Evolutionary conservation across 139 green algal genomes (phyloP), one percentile per base, ranked within the genome.

Genomic region (Asterochloris sp.): DNA sequence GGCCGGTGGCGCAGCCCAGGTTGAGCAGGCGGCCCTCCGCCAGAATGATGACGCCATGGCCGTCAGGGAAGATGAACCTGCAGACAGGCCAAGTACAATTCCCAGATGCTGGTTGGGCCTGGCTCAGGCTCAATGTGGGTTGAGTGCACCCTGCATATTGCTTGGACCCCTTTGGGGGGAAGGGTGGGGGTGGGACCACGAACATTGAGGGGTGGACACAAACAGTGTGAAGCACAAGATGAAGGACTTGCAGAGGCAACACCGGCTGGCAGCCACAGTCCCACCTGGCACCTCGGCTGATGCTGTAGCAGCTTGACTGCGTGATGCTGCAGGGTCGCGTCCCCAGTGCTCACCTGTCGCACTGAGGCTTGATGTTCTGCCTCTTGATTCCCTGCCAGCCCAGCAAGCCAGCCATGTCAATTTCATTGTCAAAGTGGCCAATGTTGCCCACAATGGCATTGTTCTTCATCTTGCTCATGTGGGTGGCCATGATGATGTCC

Each of bases 381-480:
- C 95, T 90, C 94, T 99, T 98, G 90, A 98, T 95, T 80, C 96
- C 97, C 21, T 81, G 90, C 85, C 79, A 95, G 24, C 15, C 85
- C 83, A 97, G 89, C 73, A 98, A 83, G 69, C 97, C 97, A 69
- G 94, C 94, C 97, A 99, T 99, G 92, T 99, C 97, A 80, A 99
- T 98, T 91, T 99, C 97, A 87, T 99, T 99, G 89, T 99, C 97
- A 78, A 99, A 99, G 92, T 99, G 97, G 76, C 97, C 97, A 76
- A 99, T 99, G 95, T 99, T 99, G 87, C 97, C 96, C 13, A 99
- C 95, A 81, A 99, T 99, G 79, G 97, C 97, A 88, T 99, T 99
- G 96, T 99, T 98, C 97, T 99, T 99, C 97, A 99, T 99, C 92
- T 97, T 97, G 82, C 91, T 83, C 97, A 99, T 99, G 92, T 98